These are phyloP conservation scores for Phytophthora colocasiae DNA, from an alignment of 352 stramenopile species.

Conservation along the genomic window DNA sequence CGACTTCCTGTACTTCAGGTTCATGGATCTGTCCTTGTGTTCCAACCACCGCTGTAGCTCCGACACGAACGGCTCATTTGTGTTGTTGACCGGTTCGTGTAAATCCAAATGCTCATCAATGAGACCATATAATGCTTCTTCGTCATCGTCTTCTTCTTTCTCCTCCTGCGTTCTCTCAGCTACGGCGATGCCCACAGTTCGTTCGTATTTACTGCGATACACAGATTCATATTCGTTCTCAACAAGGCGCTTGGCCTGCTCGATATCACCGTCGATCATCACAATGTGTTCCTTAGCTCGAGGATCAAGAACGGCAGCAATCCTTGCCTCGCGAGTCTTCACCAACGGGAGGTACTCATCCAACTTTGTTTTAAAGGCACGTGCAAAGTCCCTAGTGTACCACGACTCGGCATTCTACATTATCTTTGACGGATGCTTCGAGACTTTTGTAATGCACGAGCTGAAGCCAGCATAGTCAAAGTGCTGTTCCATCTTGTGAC, in stretches of 20 bases:
- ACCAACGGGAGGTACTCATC: constrained; percentile 4
- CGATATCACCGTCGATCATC: constrained; percentile 3
- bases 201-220: not conserved
- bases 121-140: not conserved
- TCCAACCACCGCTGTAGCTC: constrained; percentile 11
- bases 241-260: not conserved
- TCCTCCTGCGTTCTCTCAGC: not conserved
- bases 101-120: constrained; percentile 7
- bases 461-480: not conserved
- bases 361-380: constrained; percentile 14
- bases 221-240: constrained; percentile 2
- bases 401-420: too few species aligned
- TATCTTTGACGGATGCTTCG: too few species aligned
- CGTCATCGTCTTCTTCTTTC: not conserved
- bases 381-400: constrained; percentile 10
- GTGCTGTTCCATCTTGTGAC: constrained; percentile 1
- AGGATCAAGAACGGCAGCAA: constrained; percentile 21
- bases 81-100: not conserved
- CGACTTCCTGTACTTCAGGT: constrained; percentile 2
- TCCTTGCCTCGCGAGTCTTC: constrained; percentile 7
- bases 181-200: not conserved
- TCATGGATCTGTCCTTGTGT: constrained; percentile 3
- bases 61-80: not conserved
- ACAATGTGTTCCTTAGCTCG: constrained; percentile 2
- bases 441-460: not conserved